A percentile compares a stretch with the other conserved stretches of the same genome.
These are phyloP conservation scores for Multifurca ochricompacta DNA, from an alignment of 768 basidiomycete species.

Conservation along the genomic window DNA sequence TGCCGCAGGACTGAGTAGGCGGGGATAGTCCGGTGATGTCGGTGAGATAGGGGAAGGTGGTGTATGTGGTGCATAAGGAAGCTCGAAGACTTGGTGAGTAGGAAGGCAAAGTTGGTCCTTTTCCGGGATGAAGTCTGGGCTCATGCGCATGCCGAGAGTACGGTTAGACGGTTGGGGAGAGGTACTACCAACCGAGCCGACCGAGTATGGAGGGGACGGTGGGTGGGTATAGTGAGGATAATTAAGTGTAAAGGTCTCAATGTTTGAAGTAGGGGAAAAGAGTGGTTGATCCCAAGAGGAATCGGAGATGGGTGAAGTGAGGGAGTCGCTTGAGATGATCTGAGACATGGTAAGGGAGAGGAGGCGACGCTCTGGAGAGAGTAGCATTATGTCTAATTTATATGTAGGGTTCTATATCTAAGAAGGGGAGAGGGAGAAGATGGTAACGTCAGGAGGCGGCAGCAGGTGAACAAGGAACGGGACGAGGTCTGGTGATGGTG, in stretches of 20 bases:
- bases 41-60: slow-evolving; percentile 29
- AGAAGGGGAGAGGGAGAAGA: slow-evolving; percentile 14
- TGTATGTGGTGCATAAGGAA: slow-evolving; percentile 31
- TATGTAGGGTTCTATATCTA: slow-evolving; percentile 13
- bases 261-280: slow-evolving; percentile 31
- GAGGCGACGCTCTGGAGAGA: slow-evolving; percentile 22
- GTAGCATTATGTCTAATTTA: slow-evolving; percentile 22
- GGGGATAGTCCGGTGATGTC: slow-evolving; percentile 25
- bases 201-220: slow-evolving; percentile 36
- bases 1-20: slow-evolving; percentile 7
- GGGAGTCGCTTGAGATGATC: slow-evolving; percentile 50
- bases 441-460: slow-evolving; percentile 16
- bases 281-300: slow-evolving; percentile 42
- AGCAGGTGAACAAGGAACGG: slow-evolving; percentile 16
- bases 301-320: slow-evolving; percentile 47
- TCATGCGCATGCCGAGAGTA: slow-evolving; percentile 46
- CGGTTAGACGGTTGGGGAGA: slow-evolving; percentile 29
- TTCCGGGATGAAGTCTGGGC: slow-evolving; percentile 37
- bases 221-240: slow-evolving; percentile 26
- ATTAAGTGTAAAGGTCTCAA: slow-evolving; percentile 27
- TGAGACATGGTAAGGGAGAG: slow-evolving; percentile 43
- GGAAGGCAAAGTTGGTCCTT: slow-evolving; percentile 51
- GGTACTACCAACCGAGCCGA: slow-evolving; percentile 33
- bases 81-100: slow-evolving; percentile 69
- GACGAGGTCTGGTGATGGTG: slow-evolving; percentile 22